Conservation (phyloP, 148 eudicot species). For the Linanthus parryae region DNA sequence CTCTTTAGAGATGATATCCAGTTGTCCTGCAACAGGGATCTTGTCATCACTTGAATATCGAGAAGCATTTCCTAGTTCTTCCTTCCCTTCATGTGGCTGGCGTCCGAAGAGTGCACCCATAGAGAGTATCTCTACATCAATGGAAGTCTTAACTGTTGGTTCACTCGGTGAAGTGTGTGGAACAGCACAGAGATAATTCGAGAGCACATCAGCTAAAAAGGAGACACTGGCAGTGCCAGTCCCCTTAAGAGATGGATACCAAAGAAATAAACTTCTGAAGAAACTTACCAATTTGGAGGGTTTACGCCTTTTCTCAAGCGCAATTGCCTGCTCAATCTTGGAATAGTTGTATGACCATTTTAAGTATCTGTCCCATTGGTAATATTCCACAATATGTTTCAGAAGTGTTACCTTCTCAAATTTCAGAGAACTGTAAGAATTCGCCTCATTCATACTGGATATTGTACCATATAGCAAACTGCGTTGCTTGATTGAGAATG, state of each 20-base stretch:
- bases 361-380: neutral
- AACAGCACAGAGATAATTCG: neutral
- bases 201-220: neutral
- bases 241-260: neutral
- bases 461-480: neutral
- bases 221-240: neutral
- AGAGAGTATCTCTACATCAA: neutral
- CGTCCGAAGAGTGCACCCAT: slow-evolving; percentile 2
- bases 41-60: neutral
- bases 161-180: neutral
- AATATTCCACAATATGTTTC: neutral
- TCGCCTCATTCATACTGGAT: neutral
- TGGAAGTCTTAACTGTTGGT: neutral
- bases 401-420: neutral
- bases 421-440: neutral
- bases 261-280: neutral
- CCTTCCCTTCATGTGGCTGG: neutral
- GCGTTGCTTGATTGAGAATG: neutral
- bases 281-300: neutral
- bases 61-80: neutral
- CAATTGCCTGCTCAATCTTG: neutral
- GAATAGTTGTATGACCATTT: slow-evolving; percentile 1
- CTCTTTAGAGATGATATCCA: neutral
- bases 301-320: neutral
- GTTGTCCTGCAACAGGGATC: neutral